A percentile compares a stretch with the other conserved stretches of the same genome.
Evolutionary conservation across 805 yeast species (phyloP).

Genomic region (Metschnikowia noctiluminum): DNA sequence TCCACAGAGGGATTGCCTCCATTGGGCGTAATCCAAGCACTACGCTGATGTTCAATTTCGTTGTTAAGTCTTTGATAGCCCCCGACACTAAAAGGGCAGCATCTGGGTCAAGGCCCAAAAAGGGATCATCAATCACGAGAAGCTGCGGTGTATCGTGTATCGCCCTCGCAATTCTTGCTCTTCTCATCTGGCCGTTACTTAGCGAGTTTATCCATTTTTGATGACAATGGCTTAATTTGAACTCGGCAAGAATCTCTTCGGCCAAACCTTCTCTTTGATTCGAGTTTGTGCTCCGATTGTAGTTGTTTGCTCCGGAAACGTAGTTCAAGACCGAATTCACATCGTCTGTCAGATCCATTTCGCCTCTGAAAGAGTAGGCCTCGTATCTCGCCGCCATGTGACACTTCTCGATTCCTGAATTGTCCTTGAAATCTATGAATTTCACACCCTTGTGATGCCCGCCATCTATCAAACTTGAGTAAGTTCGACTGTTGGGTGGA

Average conservation of each 20-base stretch:
- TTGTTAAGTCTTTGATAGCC: slow-evolving; percentile 37
- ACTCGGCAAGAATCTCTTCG: slow-evolving; percentile 41
- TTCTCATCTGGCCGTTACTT: slow-evolving; percentile 90
- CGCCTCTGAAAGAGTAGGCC: slow-evolving; percentile 67
- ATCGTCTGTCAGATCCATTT: slow-evolving; percentile 53
- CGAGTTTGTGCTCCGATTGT: slow-evolving; percentile 34
- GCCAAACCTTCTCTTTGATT: slow-evolving; percentile 35
- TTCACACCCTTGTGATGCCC: slow-evolving; percentile 30
- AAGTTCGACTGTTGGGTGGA: slow-evolving; percentile 53
- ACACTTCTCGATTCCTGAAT: slow-evolving; percentile 43
- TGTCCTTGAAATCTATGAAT: slow-evolving; percentile 34
- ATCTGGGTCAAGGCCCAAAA: slow-evolving; percentile 80
- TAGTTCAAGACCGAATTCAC: slow-evolving; percentile 54
- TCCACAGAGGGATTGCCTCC: slow-evolving; percentile 78
- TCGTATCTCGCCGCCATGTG: slow-evolving; percentile 91
- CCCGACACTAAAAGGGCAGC: slow-evolving; percentile 61
- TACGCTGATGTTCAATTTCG: slow-evolving; percentile 48
- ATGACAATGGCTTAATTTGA: slow-evolving; percentile 55
- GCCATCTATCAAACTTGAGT: slow-evolving; percentile 44
- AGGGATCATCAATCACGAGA: slow-evolving; percentile 84
- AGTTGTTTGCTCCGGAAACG: slow-evolving; percentile 56
- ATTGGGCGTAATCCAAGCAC: slow-evolving; percentile 75
- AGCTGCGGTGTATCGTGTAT: slow-evolving; percentile 62
- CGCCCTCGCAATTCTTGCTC: slow-evolving; percentile 83
- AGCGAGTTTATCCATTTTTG: slow-evolving; percentile 81